Base-by-base conservation (phyloP, 371 early-diverging fungal species). In the Basidiobolus meristosporus region DNA sequence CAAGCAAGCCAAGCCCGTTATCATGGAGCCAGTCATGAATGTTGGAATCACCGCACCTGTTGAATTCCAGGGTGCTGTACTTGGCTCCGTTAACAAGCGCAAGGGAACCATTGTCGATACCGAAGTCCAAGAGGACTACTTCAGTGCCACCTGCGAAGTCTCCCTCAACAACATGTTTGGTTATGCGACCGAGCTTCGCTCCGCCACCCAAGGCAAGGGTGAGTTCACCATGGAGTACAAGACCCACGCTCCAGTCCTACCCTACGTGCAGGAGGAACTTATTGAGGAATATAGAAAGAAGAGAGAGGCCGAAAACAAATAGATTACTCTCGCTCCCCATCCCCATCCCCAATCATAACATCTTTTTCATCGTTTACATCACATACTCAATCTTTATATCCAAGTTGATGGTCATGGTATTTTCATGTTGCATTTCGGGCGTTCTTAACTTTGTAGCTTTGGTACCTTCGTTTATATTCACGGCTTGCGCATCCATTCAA, bases 191-290 rank as follows among this genome's bases (percentile, higher is more conserved):
- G 95, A 95, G 57, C 67, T 97, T 48, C 72, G 98, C 43, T 80
- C 86, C 20, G 72, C 82, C 38, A 91, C 93, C 18, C 85, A 90
- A 48, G 97, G 98, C 47, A 97, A 95, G 73, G 98, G 98, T 38
- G 95, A 95, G 65, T 97, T 91, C 65, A 63, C 83, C 39, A 97
- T 97, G 98, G 92, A 90, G 64, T 93, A 93, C 68, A 75, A 81
- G 63, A 62, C 70, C 33, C 93, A 97, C 59, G 62, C 65, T 39
- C 74, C 88, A 23, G 95, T 92, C 22, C 52, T 65, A 38, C 62
- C 79, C 11, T 61, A 72, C 42, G 75, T 85, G 9, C 96, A 95
- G 57, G 70, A 75, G 45, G 70, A 82, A 43, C 65, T 96, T 48
- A 73, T 92, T 51, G 70, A 78, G 47, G 91, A 82, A 44, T 78